Base-by-base conservation (phyloP, 2,329 filamentous ascomycete species). In the Penicillium glabrum region DNA sequence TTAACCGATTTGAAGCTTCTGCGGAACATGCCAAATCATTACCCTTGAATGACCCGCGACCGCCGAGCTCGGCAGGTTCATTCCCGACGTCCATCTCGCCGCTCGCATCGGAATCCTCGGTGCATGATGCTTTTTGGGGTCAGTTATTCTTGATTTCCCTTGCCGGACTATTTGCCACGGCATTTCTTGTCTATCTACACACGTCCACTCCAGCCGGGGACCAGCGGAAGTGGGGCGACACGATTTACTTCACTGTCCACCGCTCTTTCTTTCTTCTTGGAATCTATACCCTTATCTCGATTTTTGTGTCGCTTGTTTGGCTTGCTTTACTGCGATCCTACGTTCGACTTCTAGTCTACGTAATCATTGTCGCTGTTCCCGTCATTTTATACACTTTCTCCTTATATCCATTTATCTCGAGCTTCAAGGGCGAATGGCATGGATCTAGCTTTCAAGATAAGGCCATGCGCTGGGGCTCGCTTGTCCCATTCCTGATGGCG, bases 121-220 rank as follows among this genome's bases (percentile, higher is more conserved):
- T 84, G 49, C 91, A 98, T 72, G 95, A 99, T 73, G 82, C 88
- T 5, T 96, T 98, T 76, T 99, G 95, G 82, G 91, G 90, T 4
- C 93, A 91, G 76, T 82, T 97, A 44, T 99, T 93, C 72, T 78
- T 96, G 47, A 95, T 98, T 66, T 87, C 87, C 33, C 78, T 96
- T 52, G 92, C 90, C 46, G 89, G 89, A 39, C 84, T 98, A 69
- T 85, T 98, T 67, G 90, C 93, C 13, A 93, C 92, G 0, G 96
- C 92, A 67, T 87, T 96, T 61, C 82, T 99, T 14, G 89, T 96
- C 24, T 96, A 90, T 80, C 82, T 99, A 41, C 91, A 98, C 70
- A 98, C 93, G 2, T 86, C 89, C 19, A 79, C 87, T 1, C 88
- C 89, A 5, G 79, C 79, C 52, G 81, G 82, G 53, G 89, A 89